Evolutionary conservation across 2,329 filamentous ascomycete species (phyloP).

Genomic region (Venturia carpophila): DNA sequence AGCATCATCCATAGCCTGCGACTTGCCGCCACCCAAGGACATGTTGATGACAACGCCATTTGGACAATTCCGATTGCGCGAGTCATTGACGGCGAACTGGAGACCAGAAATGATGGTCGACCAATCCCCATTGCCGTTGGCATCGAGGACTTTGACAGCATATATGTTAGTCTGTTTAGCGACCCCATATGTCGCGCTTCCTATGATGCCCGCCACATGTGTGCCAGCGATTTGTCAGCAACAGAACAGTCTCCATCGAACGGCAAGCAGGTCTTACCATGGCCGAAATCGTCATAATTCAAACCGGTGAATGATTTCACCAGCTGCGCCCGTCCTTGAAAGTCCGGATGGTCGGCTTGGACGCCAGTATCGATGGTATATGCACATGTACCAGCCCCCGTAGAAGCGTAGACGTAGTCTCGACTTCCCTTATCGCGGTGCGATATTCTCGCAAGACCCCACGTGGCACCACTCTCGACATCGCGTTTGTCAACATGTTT

Average conservation of each 20-base stretch:
- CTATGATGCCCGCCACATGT: slow-evolving; percentile 58
- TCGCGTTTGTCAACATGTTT: background rate
- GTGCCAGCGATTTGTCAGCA: slow-evolving; percentile 36
- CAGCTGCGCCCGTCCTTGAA: slow-evolving; percentile 25
- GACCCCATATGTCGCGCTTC: slow-evolving; percentile 53
- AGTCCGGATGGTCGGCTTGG: slow-evolving; percentile 24
- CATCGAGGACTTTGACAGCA: slow-evolving; percentile 43
- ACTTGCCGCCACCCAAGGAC: slow-evolving; percentile 45
- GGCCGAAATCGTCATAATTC: slow-evolving; percentile 45
- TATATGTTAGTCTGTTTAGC: slow-evolving; percentile 50
- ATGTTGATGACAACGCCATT: slow-evolving; percentile 46
- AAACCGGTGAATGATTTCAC: slow-evolving; percentile 24
- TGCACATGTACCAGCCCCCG: slow-evolving; percentile 28
- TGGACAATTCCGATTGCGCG: background rate
- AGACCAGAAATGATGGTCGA: slow-evolving; percentile 11
- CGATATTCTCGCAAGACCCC: slow-evolving; percentile 20
- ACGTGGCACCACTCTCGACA: slow-evolving; percentile 9
- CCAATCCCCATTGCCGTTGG: slow-evolving; percentile 27
- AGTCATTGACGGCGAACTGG: slow-evolving; percentile 6
- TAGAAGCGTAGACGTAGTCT: slow-evolving; percentile 28
- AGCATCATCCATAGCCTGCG: slow-evolving; percentile 43
- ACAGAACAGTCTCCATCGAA: background rate
- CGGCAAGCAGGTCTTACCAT: slow-evolving; percentile 32
- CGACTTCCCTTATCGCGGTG: slow-evolving; percentile 23
- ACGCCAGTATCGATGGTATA: slow-evolving; percentile 36